Evolutionary conservation across 2,329 filamentous ascomycete species (phyloP), one percentile per base, ranked within the genome.

Genomic region (Aspergillus terreus): DNA sequence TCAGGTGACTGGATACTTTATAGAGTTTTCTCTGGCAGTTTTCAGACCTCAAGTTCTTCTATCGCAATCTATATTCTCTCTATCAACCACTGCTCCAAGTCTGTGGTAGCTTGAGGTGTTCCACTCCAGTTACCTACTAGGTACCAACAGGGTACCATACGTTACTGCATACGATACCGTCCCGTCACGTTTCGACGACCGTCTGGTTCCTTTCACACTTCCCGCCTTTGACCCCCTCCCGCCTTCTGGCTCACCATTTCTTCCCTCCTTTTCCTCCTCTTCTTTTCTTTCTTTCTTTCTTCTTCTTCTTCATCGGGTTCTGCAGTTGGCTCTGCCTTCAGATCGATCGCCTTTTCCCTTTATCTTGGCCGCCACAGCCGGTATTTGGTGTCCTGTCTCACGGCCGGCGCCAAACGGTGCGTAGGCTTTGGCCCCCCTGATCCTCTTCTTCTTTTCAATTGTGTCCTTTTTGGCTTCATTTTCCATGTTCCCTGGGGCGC

Each of bases 361-460:
- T 63, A 58, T 64, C 63, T 68, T 72, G 70, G 70, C 69, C 70
- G 70, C 70, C 70, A 72, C 69, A 71, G 70, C 69, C 70, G 70
- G 68, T 71, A 63, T 65, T 71, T 71, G 70, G 69, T 72, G 70
- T 72, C 69, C 70, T 72, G 70, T 72, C 69, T 72, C 63, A 70
- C 69, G 70, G 67, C 70, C 69, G 69, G 70, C 70, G 70, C 70
- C 70, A 72, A 70, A 72, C 69, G 70, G 70, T 73, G 70, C 70
- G 66, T 72, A 72, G 70, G 70, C 70, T 71, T 68, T 67, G 68
- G 69, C 68, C 69, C 67, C 64, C 65, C 63, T 44, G 51, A 53
- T 50, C 51, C 56, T 53, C 52, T 30, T 52, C 52, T 58, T 57
- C 56, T 60, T 49, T 59, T 52, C 49, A 47, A 47, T 41, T 47